phyloP scores from a whole-genome alignment of 257 asterid species.

The Fraxinus americana region DNA sequence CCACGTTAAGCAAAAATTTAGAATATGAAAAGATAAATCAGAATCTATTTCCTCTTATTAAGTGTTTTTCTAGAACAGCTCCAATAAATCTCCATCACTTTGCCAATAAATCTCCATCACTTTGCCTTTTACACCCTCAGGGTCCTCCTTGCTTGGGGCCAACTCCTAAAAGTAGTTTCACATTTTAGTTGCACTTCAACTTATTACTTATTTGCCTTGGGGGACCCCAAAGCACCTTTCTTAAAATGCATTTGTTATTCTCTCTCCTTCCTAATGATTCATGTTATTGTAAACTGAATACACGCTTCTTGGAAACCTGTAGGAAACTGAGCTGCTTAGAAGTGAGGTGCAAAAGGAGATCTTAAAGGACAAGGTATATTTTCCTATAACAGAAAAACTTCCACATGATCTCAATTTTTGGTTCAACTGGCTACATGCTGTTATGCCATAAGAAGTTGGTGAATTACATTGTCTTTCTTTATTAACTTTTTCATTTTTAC shows the following conservation, averaged over 20 bases:
- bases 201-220: not conserved
- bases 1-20: not conserved
- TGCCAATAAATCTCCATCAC: no score
- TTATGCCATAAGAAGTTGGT: not conserved
- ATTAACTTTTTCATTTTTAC: not conserved
- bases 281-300: not conserved
- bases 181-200: not conserved
- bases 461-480: not conserved
- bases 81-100: not conserved
- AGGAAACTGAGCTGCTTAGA: conserved; percentile 56
- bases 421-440: not conserved
- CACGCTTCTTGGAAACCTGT: conserved; percentile 15
- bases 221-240: not conserved
- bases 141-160: not conserved
- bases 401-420: not conserved
- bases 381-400: not conserved
- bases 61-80: not conserved
- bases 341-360: conserved; percentile 43
- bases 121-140: not conserved
- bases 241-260: not conserved
- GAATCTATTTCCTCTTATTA: not conserved
- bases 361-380: conserved; percentile 41
- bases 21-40: not conserved
- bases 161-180: not conserved
- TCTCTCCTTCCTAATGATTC: not conserved